These are phyloP conservation scores for Ambrosia trifida DNA, from an alignment of 129 eudicot species.

Conservation along the genomic window DNA sequence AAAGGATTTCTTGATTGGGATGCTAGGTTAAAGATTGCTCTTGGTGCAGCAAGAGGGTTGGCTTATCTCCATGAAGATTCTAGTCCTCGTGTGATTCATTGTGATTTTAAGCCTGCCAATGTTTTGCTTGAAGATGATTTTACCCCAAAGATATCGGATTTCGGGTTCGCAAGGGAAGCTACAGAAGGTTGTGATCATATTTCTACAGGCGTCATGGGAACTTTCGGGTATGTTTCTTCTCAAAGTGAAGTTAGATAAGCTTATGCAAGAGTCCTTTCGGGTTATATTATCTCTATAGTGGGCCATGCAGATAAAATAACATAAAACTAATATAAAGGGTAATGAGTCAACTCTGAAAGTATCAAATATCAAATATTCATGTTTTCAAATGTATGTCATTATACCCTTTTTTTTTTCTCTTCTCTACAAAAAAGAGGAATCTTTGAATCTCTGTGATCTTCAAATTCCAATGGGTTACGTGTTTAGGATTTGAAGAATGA, in stretches of 20 bases:
- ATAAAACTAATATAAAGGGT: no score
- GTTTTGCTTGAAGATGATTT: conserved; percentile 80
- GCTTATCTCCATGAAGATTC: conserved; percentile 98
- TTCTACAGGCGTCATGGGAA: conserved; percentile 94
- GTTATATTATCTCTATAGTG: not conserved
- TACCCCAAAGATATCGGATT: conserved; percentile 89
- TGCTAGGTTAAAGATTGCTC: conserved; percentile 84
- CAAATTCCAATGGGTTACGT: no score
- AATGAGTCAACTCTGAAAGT: no score
- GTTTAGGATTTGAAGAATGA: no score
- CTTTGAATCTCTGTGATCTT: no score
- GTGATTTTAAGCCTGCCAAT: conserved; percentile 88
- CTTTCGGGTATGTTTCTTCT: conserved; percentile 68
- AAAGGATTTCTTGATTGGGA: conserved; percentile 87
- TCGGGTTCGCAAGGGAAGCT: conserved; percentile 90
- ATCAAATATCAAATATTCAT: no score
- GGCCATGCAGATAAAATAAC: not conserved
- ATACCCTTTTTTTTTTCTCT: no score
- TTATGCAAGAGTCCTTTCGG: not conserved
- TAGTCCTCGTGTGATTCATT: conserved; percentile 88
- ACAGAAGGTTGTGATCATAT: conserved; percentile 81
- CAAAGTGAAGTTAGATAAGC: not conserved
- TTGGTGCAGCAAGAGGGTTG: conserved; percentile 93
- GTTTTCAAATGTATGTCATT: no score
- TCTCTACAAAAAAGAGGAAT: no score